Evolutionary conservation across 441 rosid genomes (phyloP).

Genomic region (Populus hybrid): DNA sequence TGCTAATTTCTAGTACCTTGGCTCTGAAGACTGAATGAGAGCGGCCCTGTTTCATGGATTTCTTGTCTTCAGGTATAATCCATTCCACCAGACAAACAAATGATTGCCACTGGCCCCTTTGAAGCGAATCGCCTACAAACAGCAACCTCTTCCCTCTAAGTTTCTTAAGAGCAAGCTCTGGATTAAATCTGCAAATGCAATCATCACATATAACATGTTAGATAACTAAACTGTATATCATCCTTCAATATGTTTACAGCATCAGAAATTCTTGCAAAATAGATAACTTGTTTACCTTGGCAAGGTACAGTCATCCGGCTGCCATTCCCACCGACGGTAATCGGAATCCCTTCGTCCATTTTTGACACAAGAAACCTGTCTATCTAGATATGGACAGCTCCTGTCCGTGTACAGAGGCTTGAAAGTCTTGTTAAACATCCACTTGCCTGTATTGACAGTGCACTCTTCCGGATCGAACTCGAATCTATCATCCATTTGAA

Average conservation of each 20-base stretch:
- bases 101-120: constrained; percentile 92
- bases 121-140: constrained; percentile 85
- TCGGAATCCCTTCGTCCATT: constrained; percentile 67
- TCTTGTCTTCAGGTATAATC: constrained; percentile 59
- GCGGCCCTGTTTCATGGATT: constrained; percentile 52
- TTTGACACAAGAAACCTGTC: constrained; percentile 64
- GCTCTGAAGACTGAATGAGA: constrained; percentile 60
- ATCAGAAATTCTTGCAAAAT: background rate
- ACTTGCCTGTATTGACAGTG: constrained; percentile 61
- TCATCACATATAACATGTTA: background rate
- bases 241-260: background rate
- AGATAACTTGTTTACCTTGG: constrained; percentile 47
- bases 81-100: constrained; percentile 82
- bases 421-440: constrained; percentile 62
- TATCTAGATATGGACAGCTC: constrained; percentile 76
- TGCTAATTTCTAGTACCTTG: constrained; percentile 41
- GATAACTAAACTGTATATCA: background rate
- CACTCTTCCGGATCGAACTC: constrained; percentile 87
- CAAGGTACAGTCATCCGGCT: constrained; percentile 77
- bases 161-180: constrained; percentile 62
- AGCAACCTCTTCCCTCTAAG: constrained; percentile 67
- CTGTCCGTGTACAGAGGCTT: constrained; percentile 69
- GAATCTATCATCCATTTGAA: constrained; percentile 56
- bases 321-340: constrained; percentile 90
- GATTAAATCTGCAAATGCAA: constrained; percentile 44